Evolutionary conservation across 331 rosid species (phyloP), one percentile per base, ranked within the genome.

Genomic region (Malus hybrid): DNA sequence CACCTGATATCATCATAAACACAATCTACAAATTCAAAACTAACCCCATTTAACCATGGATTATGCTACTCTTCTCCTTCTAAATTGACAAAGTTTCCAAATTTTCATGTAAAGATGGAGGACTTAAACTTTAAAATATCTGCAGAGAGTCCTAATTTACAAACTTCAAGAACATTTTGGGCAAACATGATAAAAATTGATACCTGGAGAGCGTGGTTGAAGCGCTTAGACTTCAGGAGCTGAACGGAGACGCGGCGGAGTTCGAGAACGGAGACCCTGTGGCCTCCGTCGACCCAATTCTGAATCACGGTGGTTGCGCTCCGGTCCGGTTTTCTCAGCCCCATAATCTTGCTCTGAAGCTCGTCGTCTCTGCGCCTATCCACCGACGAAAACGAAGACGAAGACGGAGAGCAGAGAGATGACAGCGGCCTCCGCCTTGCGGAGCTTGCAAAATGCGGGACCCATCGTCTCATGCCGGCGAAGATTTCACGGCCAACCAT

Each of bases 191-290:
- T 15, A n/a, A 16, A 10, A 48, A 18, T 30, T 14, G 30, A 52
- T 73, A 89, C 97, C 98, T 93, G 81, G 2, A 87, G 87, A 5
- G 94, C 92, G 73, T 86, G 88, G 20, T 71, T 53, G 68, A 81
- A 82, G 78, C 91, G 91, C 48, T 86, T 89, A 19, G 83, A 81
- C 72, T 81, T 84, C 68, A 84, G 46, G 13, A 91, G 89, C 34
- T 71, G 79, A 46, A 73, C 70, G 77, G 78, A 52, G 75, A 83
- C 72, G 76, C 75, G 56, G 56, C 97, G 91, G 42, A 93, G 91
- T 15, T 86, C 84, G 33, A 75, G 74, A 48, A 56, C 55, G 9
- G 93, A 83, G 68, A 91, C 50, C 30, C 64, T 66, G 72, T 76
- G 79, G 28, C 90, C 91, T 39, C 77, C 81, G 24, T 77, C 67